A percentile compares a stretch with the other conserved stretches of the same genome.
Conservation (phyloP, 495 filamentous ascomycete species). For the Recurvomyces mirabilis region DNA sequence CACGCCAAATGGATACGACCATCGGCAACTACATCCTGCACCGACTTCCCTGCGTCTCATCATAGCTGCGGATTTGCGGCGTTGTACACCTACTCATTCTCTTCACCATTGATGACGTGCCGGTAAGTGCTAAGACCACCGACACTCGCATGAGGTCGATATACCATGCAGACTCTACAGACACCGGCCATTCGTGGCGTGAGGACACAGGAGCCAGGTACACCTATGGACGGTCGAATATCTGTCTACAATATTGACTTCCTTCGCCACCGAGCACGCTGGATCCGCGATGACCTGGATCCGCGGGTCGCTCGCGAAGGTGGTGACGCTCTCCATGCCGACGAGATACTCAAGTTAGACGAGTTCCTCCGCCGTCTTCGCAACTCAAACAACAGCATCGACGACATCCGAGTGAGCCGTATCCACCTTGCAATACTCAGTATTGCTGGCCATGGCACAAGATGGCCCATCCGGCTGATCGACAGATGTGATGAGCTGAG, state of each 20-base stretch:
- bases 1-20: too few relatives aligned
- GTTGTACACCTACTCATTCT: too few relatives aligned
- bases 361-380: constrained; percentile 25
- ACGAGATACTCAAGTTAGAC: constrained; percentile 29
- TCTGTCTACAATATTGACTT: constrained; percentile 17
- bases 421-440: constrained; percentile 29
- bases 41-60: too few relatives aligned
- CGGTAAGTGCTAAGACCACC: too few relatives aligned
- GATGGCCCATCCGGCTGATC: constrained; percentile 29
- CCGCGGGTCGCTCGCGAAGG: constrained; percentile 30
- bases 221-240: not conserved
- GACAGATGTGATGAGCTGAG: constrained; percentile 28
- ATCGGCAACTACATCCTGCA: too few relatives aligned
- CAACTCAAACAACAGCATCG: constrained; percentile 14
- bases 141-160: too few relatives aligned
- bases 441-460: constrained; percentile 27
- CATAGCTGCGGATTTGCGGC: too few relatives aligned
- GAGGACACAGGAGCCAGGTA: too few relatives aligned
- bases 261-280: constrained; percentile 17
- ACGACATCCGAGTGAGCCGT: constrained; percentile 25
- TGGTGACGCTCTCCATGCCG: constrained; percentile 24
- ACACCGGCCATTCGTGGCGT: too few relatives aligned
- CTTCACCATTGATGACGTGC: too few relatives aligned
- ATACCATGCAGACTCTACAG: too few relatives aligned
- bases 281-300: constrained; percentile 34